Percentiles rank a stretch among this genome's conserved stretches.
phyloP scores from a whole-genome alignment of 768 basidiomycete species.

The Lentinula sp. region DNA sequence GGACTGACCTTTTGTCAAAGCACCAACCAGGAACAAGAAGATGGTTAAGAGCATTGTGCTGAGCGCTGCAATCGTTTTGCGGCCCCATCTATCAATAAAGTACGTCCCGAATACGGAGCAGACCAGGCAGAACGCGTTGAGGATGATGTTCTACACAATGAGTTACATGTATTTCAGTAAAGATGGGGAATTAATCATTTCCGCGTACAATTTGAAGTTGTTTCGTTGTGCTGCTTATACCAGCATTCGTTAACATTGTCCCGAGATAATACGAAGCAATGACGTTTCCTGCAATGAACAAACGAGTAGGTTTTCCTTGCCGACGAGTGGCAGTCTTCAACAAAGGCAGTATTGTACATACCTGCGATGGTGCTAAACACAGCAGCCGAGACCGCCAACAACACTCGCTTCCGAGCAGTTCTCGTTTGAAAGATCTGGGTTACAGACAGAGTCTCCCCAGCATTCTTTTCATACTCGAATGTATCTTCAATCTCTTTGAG shows the following conservation, averaged over 20 bases:
- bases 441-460: constrained; percentile 11
- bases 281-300: constrained; percentile 13
- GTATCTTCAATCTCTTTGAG: constrained; percentile 28
- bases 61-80: constrained; percentile 14
- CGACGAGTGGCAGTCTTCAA: background rate
- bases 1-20: constrained; percentile 14
- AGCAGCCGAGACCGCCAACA: constrained; percentile 14
- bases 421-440: constrained; percentile 15
- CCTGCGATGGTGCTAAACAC: constrained; percentile 19
- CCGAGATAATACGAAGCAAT: constrained; percentile 17
- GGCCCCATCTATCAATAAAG: constrained; percentile 15
- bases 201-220: constrained; percentile 16
- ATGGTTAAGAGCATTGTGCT: constrained; percentile 15
- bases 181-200: background rate
- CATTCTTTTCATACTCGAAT: constrained; percentile 22
- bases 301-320: background rate
- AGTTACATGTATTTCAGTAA: background rate
- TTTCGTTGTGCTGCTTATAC: constrained; percentile 13
- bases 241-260: constrained; percentile 15
- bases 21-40: constrained; percentile 17
- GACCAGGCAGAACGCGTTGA: constrained; percentile 17
- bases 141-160: constrained; percentile 15
- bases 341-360: background rate
- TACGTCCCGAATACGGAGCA: constrained; percentile 16
- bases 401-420: constrained; percentile 15